phyloP scores from a whole-genome alignment of 306 rosid genomes.

The Vigna unguiculata region DNA sequence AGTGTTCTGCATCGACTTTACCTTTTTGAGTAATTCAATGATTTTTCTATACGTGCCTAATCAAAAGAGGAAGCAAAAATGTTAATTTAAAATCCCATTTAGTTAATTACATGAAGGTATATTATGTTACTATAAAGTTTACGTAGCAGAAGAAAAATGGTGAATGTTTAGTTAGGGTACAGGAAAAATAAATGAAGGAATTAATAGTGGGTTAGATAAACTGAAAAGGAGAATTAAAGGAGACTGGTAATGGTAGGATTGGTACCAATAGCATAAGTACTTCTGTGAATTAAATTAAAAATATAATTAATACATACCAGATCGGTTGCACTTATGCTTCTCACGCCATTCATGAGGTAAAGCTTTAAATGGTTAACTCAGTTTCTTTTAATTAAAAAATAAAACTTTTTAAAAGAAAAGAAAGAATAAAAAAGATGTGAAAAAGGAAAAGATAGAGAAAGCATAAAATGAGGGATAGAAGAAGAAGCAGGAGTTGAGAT shows the following conservation, averaged over 20 bases:
- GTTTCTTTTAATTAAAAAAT: background rate
- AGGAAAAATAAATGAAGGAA: background rate
- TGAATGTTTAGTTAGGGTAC: too few species aligned
- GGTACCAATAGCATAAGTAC: too few species aligned
- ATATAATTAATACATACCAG: background rate
- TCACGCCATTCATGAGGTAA: background rate
- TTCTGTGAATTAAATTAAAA: background rate
- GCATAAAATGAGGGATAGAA: conserved; percentile 34
- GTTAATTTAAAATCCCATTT: background rate
- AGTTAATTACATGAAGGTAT: background rate
- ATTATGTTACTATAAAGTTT: background rate
- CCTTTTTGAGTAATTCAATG: background rate
- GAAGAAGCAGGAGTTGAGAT: conserved; percentile 27
- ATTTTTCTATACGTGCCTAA: too few species aligned
- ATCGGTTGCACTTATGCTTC: background rate
- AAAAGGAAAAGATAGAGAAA: conserved; percentile 12
- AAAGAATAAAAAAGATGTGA: too few species aligned
- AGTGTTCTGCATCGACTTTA: background rate
- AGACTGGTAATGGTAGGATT: conserved; percentile 9
- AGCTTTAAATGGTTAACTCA: background rate
- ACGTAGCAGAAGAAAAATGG: too few species aligned
- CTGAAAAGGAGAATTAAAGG: background rate
- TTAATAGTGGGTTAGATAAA: background rate
- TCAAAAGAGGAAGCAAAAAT: background rate
- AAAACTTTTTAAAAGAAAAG: too few species aligned